Base-by-base conservation (phyloP, 495 filamentous ascomycete genomes). In the Neurospora tetrasperma region DNA sequence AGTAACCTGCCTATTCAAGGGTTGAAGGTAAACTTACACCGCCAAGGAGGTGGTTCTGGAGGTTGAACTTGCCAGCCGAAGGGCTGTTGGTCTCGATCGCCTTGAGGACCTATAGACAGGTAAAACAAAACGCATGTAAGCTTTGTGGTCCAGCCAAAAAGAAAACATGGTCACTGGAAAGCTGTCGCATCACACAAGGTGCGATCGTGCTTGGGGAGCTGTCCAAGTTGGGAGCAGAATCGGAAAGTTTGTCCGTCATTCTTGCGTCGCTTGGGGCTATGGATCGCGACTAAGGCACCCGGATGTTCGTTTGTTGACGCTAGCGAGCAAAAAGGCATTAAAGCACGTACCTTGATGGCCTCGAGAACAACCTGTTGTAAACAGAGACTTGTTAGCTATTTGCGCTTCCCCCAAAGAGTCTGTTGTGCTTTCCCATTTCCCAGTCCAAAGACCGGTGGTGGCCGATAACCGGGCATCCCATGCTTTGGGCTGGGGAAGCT, bases 21-120 rank as follows among this genome's bases (percentile, higher is more conserved):
- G 14, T 18, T 16, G 44, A 43, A 42, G 18, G 48, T 27, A 16
- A 75, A 89, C 93, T 82, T 89, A 98, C 96, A 78, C 96, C 96
- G 74, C 96, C 96, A 59, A 99, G 85, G 72, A 97, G 87, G 77
- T 98, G 95, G 70, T 97, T 90, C 82, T 98, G 89, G 76, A 98
- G 91, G 80, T 98, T 92, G 85, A 99, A 97, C 75, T 89, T 87
- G 78, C 83, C 84, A 62, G 92, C 85, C 76, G 89, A 87, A 74
- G 90, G 84, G 75, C 88, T 89, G 73, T 82, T 80, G 74, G 89
- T 87, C 82, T 96, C 91, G 73, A 99, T 82, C 10, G 90, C 87
- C 72, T 90, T 90, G 79, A 99, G 88, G 75, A 92, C 82, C 92
- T 94, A 39, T 73, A n/a, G 69, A 42, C 35, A 70, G 59, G 10